Base-by-base conservation (phyloP, 176 grass and related monocot genomes). In the Musa itinerans region DNA sequence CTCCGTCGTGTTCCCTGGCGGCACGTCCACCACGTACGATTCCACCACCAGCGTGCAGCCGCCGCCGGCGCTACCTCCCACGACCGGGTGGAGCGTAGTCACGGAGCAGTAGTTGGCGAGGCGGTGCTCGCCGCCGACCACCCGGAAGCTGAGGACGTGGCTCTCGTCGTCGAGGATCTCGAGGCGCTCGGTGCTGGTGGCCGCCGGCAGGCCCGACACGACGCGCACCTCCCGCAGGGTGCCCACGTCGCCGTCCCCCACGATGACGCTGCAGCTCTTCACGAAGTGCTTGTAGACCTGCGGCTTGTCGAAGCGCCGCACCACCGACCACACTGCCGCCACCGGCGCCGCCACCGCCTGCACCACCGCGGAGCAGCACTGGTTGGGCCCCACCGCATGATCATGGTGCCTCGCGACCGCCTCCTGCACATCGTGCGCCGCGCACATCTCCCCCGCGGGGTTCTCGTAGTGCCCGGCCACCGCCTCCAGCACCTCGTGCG, bases 11-110 rank as follows among this genome's bases (percentile, higher is more conserved):
- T 98, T 98, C 10, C 94, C 94, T 19, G 72, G 61, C n/a, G 94
- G 94, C 63, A 98, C 90, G 79, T 98, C 94, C 23, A 98, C 94
- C 23, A 98, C 78, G 81, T 98, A 98, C 2, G 94, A 98, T 82
- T 98, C 94, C 10, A 98, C 94, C 43, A 98, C 94, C 53, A 93
- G 80, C 6, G 94, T 98, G 58, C 86, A 15, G 15, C 43, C 68
- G 7, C 43, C 34, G 43, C 5, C 25, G 1, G 16, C 34, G 17
- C 5, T 6, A 13, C 43, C 43, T 1, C 1, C 25, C 12, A 15
- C 68, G 8, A 7, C n/a, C 29, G 19, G 43, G 68, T 70, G 68
- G 43, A 70, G 68, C 16, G 68, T 96, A 79, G 89, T 88, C 3
- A 91, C 87, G 0, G 93, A 96, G 14, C 80, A 81, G 79, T 96